Evolutionary conservation across 73 alveolate species (phyloP), one percentile per base, ranked within the genome.

Genomic region (Stentor roeselii): DNA sequence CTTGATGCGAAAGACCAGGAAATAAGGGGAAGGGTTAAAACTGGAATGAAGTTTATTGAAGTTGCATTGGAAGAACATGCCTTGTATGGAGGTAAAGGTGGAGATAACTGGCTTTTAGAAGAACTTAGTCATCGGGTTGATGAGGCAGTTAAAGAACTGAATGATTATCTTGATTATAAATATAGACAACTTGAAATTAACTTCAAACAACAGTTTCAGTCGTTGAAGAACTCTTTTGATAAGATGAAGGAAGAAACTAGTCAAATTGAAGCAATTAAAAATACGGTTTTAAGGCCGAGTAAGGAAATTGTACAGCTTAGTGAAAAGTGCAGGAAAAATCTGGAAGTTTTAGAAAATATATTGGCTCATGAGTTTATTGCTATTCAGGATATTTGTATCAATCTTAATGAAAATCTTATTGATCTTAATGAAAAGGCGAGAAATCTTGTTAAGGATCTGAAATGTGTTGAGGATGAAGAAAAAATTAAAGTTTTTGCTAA

Each of bases 91-190:
- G 74, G 74, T 21, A 58, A 58, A 58, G 74, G 74, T 0, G 74
- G 74, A 58, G 74, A 58, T 58, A 58, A 58, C 2, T 58, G 74
- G 74, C 74, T 58, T 21, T 58, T 58, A 58, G 74, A 58, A 58
- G 74, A 58, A 58, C 27, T 58, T 21, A 58, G 27, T 2, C 74
- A 58, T 58, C 15, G 74, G 74, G 74, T 58, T 58, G 74, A 58
- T 58, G 74, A 58, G 35, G 15, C 74, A 21, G 27, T 58, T 58
- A 21, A n/a, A 21, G 74, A 58, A 31, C 74, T 58, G 35, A 58
- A 58, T 58, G 74, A 58, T 21, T 58, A 58, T 58, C 27, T 58
- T n/a, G 74, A 58, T 58, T 58, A 58, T 58, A 58, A 58, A 58
- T 31, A 58, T 58, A 58, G 74, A 2, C 74, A 58, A 31, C 74